Evolutionary conservation across 176 grass and related monocot species (phyloP), one percentile per base, ranked within the genome.

Genomic region (Zea luxurians): DNA sequence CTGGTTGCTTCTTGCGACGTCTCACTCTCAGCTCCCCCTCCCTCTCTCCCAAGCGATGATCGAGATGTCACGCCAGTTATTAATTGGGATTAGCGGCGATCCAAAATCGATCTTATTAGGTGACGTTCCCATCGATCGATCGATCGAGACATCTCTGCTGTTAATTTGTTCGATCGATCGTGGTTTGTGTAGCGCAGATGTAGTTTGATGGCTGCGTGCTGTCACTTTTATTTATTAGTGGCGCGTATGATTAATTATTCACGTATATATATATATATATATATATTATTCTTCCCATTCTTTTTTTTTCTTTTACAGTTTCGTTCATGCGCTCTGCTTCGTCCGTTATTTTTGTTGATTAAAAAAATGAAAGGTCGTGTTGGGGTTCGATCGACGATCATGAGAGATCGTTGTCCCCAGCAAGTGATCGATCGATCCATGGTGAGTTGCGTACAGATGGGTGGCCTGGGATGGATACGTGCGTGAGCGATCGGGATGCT

Each of bases 1-100:
- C 11, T 10, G 36, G 80, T 92, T 90, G 71, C 82, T 90, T 92
- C 82, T 60, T 45, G 87, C 66, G 57, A 81, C 78, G 81, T 87
- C 89, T 89, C 86, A 85, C 86, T 61, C 57, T 74, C 27, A 27
- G 27, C 27, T 27, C 27, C 27, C 27, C 27, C 27, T 27, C 27
- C 27, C 27, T 27, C 27, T 27, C 27, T 27, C 27, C 75, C 76
- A 86, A 92, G 86, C 45, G 46, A 17, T 54, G 52, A 79, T 79
- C 63, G 46, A 89, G 80, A 84, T 75, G 86, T 78, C 84, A 71
- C 75, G 66, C 60, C 66, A 73, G 40, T 47, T 80, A 65, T 3
- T 47, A 81, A 88, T 78, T 83, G 78, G 82, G 27, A 27, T 27
- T 27, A 27, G 27, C 27, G 37, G 37, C 63, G 70, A 83, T 75